Conservation (phyloP, 106 monocot species). For the Platanthera zijinensis region DNA sequence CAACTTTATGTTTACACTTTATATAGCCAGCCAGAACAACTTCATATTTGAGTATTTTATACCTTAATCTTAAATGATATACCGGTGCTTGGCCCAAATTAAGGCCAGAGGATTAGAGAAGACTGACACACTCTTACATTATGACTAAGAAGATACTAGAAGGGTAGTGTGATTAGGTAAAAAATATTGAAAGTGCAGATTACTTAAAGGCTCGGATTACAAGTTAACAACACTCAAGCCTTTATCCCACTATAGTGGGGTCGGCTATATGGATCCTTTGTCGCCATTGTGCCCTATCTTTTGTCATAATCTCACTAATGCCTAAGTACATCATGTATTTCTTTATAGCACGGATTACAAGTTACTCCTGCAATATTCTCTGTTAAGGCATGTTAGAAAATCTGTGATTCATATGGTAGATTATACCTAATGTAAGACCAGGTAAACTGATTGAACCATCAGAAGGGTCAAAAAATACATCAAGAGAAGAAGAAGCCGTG, state of each 20-base stretch:
- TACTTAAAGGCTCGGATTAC: no score
- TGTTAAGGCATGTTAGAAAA: not conserved
- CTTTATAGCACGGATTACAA: no score
- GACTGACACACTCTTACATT: not conserved
- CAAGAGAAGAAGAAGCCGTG: slow-evolving; percentile 81
- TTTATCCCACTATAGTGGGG: no score
- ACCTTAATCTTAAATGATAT: not conserved
- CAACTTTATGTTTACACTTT: not conserved
- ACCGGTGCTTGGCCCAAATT: not conserved
- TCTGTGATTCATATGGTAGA: not conserved
- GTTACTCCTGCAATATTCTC: not conserved
- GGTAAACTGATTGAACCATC: slow-evolving; percentile 76
- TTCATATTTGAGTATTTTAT: not conserved
- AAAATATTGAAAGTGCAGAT: no score
- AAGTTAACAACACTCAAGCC: no score
- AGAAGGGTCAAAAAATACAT: slow-evolving; percentile 94
- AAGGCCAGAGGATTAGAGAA: not conserved
- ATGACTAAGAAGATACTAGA: not conserved
- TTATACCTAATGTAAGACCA: slow-evolving; percentile 70
- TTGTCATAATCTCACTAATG: no score
- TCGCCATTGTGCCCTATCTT: no score
- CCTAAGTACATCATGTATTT: no score
- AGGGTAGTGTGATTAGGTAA: not conserved
- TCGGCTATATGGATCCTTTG: no score
- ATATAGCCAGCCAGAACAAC: not conserved